phyloP scores from a whole-genome alignment of 2,329 filamentous ascomycete species.

The Teratosphaeria viscida region DNA sequence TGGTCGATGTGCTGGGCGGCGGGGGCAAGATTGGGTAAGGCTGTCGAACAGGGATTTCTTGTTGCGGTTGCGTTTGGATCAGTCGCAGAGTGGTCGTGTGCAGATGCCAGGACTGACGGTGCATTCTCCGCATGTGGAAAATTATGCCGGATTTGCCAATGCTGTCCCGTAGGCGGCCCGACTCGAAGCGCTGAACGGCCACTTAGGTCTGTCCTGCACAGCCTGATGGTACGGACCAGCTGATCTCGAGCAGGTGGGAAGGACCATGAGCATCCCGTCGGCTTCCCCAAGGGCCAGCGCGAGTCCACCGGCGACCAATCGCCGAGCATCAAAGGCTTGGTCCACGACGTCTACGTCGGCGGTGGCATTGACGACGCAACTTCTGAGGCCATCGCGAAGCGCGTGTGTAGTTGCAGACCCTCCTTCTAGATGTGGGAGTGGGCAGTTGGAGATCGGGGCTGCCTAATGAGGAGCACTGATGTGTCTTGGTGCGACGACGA shows the following conservation, averaged over 20 bases:
- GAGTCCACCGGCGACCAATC: background rate
- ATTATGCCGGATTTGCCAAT: too few species aligned
- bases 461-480: background rate
- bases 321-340: background rate
- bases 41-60: background rate
- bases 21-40: conserved; percentile 15
- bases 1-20: conserved; percentile 69
- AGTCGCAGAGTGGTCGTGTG: background rate
- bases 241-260: background rate
- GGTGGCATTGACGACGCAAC: background rate
- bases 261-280: background rate
- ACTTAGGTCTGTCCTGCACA: background rate
- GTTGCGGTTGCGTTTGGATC: background rate
- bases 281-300: background rate
- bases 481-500: background rate
- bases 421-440: background rate
- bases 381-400: background rate
- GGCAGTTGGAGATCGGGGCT: background rate
- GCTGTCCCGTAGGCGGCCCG: too few species aligned
- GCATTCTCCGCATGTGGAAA: too few species aligned
- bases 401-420: background rate
- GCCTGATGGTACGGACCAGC: background rate
- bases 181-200: too few species aligned
- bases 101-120: background rate
- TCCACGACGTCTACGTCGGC: background rate